Evolutionary conservation across 257 asterid species (phyloP).

Genomic region (Cinchona pubescens): DNA sequence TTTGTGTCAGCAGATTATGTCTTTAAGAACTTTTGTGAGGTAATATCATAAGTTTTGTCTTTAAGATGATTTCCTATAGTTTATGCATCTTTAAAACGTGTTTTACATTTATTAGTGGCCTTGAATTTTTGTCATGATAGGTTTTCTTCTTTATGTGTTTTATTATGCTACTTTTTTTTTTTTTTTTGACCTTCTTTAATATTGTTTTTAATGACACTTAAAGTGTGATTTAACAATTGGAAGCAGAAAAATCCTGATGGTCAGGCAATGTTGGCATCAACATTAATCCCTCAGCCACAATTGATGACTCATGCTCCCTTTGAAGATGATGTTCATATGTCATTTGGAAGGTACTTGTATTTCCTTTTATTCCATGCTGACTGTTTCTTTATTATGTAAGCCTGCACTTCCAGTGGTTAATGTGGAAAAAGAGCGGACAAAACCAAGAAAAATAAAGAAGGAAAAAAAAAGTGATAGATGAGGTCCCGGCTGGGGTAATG

Average conservation of each 20-base stretch:
- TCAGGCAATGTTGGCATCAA: constrained; percentile 85
- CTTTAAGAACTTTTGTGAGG: constrained; percentile 90
- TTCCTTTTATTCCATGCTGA: neutral
- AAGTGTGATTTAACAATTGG: constrained; percentile 19
- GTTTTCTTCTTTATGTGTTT: constrained; percentile 9
- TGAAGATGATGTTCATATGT: constrained; percentile 89
- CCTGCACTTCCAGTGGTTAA: neutral
- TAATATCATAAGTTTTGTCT: constrained; percentile 32
- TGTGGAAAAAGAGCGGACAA: neutral
- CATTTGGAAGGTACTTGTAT: constrained; percentile 77
- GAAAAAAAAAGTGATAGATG: neutral
- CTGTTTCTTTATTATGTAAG: neutral
- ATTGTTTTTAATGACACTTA: constrained; percentile 1
- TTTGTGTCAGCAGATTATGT: constrained; percentile 80
- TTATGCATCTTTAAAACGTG: neutral
- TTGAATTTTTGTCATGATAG: neutral
- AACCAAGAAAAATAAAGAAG: neutral
- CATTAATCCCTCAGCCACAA: constrained; percentile 76
- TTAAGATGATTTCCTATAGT: constrained; percentile 12
- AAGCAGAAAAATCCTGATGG: constrained; percentile 81
- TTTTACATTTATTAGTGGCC: neutral
- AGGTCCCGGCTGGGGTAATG: neutral
- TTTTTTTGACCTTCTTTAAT: neutral
- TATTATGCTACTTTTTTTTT: constrained; percentile 9
- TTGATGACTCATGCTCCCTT: constrained; percentile 56